Base-by-base conservation (phyloP, 2,329 filamentous ascomycete species). In the Phaeosphaeriaceae sp. region DNA sequence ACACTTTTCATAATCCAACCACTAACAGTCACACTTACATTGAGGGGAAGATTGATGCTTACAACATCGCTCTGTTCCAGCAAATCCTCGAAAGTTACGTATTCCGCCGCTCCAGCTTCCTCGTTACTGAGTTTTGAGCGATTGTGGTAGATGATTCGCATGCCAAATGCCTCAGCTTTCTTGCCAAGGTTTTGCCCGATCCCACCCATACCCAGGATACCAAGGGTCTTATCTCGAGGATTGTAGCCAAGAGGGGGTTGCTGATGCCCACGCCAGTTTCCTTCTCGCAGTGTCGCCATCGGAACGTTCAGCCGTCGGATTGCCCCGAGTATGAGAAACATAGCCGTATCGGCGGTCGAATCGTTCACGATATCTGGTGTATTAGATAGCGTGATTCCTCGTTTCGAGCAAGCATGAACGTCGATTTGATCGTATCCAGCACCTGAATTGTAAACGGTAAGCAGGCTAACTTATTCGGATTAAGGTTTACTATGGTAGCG, bases 401-500 rank as follows among this genome's bases (percentile, higher is more conserved):
- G 84, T 1, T 78, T 77, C 8, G 85, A 87, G 77, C 89, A 93
- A 32, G 88, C 87, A 38, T 82, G 71, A 7, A 92, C 79, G 70
- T 92, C 87, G 55, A 95, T 80, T 71, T 92, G 87, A 72, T 96
- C 91, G 74, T 96, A 96, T 30, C 92, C 92, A 47, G 91, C 89
- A 53, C 89, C 87, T 88, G 26, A 11, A 21, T 32, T 30, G 26
- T n/a, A 18, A 26, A 2, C 3, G 15, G 33, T 44, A 23, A 44
- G 41, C 30, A 34, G 23, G 23, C 23, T 26, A 26, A 26, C 23
- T 33, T 7, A 17, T 17, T 20, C 9, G 11, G 18, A 18, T 32
- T 16, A 23, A 1, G n/a, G 16, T 26, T 7, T 26, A 26, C 23
- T 26, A 26, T 26, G 5, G 23, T 26, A 8, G 23, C 23, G 23